Conservation (phyloP, 2,329 filamentous ascomycete genomes). For the Huntiella moniliformis region DNA sequence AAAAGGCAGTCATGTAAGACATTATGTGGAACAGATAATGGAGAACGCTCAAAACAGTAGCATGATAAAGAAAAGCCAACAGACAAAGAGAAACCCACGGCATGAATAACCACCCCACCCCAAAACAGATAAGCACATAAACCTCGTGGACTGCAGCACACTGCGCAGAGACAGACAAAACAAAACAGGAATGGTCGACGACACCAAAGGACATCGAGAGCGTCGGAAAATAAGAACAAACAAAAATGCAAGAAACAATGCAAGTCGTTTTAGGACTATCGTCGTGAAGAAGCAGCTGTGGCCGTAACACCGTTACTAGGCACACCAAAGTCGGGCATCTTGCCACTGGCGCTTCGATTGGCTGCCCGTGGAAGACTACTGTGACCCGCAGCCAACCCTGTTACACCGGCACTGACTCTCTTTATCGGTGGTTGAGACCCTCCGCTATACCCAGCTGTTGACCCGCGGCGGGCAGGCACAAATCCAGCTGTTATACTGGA, state of each 20-base stretch:
- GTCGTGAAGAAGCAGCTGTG: conserved; percentile 3
- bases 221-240: neutral
- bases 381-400: conserved; percentile 16
- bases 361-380: conserved; percentile 40
- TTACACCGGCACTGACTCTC: conserved; percentile 31
- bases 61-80: neutral
- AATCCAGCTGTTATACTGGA: conserved; percentile 18
- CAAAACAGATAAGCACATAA: neutral
- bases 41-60: conserved; percentile 1
- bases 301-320: conserved; percentile 29
- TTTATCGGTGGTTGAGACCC: conserved; percentile 22
- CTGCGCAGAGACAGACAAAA: neutral
- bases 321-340: conserved; percentile 32
- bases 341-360: conserved; percentile 36
- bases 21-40: neutral
- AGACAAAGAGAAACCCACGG: neutral
- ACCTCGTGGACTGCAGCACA: too few species aligned
- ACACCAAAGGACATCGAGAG: too few species aligned
- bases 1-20: neutral
- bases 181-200: neutral
- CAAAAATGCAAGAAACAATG: neutral
- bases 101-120: neutral
- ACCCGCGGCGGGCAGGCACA: conserved; percentile 26
- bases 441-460: conserved; percentile 17
- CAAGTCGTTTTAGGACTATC: neutral